Conservation (phyloP, 2,329 filamentous ascomycete genomes). For the Lasiodiplodia gonubiensis region DNA sequence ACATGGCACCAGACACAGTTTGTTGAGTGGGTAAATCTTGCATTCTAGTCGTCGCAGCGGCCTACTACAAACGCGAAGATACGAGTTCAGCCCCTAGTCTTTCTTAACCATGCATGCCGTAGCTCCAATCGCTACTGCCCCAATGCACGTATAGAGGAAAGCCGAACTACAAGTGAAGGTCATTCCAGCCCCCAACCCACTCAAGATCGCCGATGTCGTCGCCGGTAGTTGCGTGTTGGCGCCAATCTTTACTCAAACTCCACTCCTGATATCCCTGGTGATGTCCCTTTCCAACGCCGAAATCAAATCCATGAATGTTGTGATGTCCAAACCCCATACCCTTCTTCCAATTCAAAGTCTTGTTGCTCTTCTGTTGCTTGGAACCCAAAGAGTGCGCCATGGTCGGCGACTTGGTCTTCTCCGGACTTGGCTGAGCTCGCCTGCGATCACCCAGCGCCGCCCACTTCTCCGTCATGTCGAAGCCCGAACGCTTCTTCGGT, state of each 20-base stretch:
- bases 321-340: slow-evolving; percentile 31
- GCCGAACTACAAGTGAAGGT: slow-evolving; percentile 63
- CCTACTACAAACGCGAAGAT: slow-evolving; percentile 29
- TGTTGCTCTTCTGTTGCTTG: slow-evolving; percentile 46
- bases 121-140: slow-evolving; percentile 24
- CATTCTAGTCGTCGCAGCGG: slow-evolving; percentile 29
- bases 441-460: slow-evolving; percentile 83
- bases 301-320: slow-evolving; percentile 24
- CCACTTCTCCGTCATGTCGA: slow-evolving; percentile 76
- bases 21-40: slow-evolving; percentile 29
- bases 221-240: slow-evolving; percentile 51
- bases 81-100: slow-evolving; percentile 26
- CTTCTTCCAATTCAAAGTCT: slow-evolving; percentile 44
- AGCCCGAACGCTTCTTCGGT: slow-evolving; percentile 63
- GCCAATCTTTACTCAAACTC: slow-evolving; percentile 57
- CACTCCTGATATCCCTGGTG: slow-evolving; percentile 43
- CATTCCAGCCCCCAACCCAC: slow-evolving; percentile 93
- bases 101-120: slow-evolving; percentile 24
- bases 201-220: slow-evolving; percentile 82
- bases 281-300: slow-evolving; percentile 24
- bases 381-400: slow-evolving; percentile 41
- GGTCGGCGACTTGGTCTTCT: slow-evolving; percentile 46
- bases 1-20: neutral
- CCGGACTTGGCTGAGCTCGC: slow-evolving; percentile 63
- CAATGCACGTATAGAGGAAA: slow-evolving; percentile 17